These are phyloP conservation scores for Toxicodendron radicans DNA, from an alignment of 345 rosid genomes.

Conservation along the genomic window DNA sequence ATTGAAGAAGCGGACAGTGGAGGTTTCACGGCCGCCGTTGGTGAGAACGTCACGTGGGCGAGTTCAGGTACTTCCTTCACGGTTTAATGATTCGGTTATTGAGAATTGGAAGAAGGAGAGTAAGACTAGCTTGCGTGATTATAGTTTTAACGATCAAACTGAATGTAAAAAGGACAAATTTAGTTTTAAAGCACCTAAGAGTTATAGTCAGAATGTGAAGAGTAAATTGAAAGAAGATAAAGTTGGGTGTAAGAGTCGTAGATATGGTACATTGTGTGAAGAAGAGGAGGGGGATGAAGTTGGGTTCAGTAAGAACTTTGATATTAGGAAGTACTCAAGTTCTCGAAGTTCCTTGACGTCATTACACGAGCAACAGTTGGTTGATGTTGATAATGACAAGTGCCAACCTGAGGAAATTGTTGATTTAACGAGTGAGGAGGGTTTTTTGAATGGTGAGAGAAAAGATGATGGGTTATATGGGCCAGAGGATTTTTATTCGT, in stretches of 20 bases:
- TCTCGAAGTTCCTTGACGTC: slow-evolving; percentile 52
- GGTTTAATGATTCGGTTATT: slow-evolving; percentile 95
- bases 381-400: slow-evolving; percentile 27
- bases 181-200: slow-evolving; percentile 33
- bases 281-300: slow-evolving; percentile 42
- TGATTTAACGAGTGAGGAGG: slow-evolving; percentile 31
- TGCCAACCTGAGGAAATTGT: slow-evolving; percentile 12
- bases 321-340: slow-evolving; percentile 49
- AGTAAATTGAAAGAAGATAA: slow-evolving; percentile 38
- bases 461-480: slow-evolving; percentile 80
- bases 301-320: slow-evolving; percentile 25
- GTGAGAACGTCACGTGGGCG: slow-evolving; percentile 94
- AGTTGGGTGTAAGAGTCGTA: slow-evolving; percentile 33
- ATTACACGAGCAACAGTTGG: slow-evolving; percentile 41
- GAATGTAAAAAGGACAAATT: slow-evolving; percentile 48
- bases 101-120: slow-evolving; percentile 90
- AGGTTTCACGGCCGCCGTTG: slow-evolving; percentile 79
- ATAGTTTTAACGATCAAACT: slow-evolving; percentile 37
- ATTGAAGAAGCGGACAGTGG: slow-evolving; percentile 36
- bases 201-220: slow-evolving; percentile 32
- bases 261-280: slow-evolving; percentile 47
- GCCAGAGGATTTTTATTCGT: slow-evolving; percentile 89
- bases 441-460: slow-evolving; percentile 32
- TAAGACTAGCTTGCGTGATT: slow-evolving; percentile 47
- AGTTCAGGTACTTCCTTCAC: slow-evolving; percentile 97